Percentiles rank a stretch among this genome's conserved stretches.
Evolutionary conservation across 192 early-diverging fungal genomes (phyloP).

Genomic region (Pilobolus umbonatus): DNA sequence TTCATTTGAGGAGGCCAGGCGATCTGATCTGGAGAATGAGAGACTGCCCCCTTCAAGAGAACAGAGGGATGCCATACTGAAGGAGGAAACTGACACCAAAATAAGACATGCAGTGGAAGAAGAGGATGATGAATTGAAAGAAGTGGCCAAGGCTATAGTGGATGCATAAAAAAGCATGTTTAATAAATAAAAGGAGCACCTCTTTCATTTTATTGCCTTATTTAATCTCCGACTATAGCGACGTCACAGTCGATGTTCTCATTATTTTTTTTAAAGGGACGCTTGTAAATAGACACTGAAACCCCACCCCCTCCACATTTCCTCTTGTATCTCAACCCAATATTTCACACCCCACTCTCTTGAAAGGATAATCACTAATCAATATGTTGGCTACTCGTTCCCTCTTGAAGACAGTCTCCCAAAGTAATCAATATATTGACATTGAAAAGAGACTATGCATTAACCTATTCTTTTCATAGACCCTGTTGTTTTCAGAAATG

Average conservation of each 20-base stretch:
- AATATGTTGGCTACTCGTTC: constrained; percentile 10
- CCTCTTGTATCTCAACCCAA: not conserved
- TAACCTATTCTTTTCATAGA: not conserved
- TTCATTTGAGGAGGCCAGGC: constrained; percentile 90
- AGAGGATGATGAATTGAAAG: constrained; percentile 27
- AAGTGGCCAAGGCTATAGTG: constrained; percentile 30
- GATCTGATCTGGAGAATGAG: constrained; percentile 91
- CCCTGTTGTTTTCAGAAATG: constrained; percentile 3
- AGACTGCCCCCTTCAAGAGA: constrained; percentile 74
- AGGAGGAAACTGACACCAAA: constrained; percentile 31
- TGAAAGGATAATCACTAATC: not conserved
- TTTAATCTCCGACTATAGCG: no score
- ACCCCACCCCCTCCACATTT: constrained; percentile 6
- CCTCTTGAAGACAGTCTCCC: constrained; percentile 7
- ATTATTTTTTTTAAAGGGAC: no score
- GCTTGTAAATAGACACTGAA: no score
- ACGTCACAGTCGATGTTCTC: no score
- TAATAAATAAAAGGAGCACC: no score
- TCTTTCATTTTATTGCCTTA: no score
- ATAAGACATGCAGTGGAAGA: constrained; percentile 32
- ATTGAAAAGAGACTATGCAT: not conserved
- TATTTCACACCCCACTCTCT: not conserved
- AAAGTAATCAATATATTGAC: not conserved
- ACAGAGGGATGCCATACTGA: constrained; percentile 34
- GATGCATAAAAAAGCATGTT: no score